Evolutionary conservation across 2,329 filamentous ascomycete species (phyloP).

Genomic region (Harringtonia aguacate): DNA sequence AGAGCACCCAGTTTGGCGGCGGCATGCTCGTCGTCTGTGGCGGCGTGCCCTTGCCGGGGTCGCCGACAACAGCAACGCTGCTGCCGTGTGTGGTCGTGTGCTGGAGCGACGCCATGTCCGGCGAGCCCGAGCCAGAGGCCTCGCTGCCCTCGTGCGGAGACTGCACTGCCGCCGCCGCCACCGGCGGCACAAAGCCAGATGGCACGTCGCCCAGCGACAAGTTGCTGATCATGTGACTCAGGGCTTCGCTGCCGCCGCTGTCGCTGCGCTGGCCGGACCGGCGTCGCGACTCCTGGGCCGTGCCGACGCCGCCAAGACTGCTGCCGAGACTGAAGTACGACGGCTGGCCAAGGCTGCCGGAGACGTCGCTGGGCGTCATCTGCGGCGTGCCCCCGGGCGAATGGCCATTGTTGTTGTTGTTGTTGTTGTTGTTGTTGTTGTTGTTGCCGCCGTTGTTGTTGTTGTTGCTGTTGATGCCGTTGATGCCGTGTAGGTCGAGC

Average conservation of each 20-base stretch:
- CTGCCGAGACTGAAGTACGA: slow-evolving; percentile 80
- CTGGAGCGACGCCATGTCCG: slow-evolving; percentile 62
- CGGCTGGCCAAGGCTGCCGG: slow-evolving; percentile 61
- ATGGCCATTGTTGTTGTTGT: too few species aligned
- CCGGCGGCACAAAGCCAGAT: slow-evolving; percentile 23
- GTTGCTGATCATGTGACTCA: slow-evolving; percentile 71
- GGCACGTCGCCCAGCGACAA: slow-evolving; percentile 62
- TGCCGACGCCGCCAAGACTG: too few species aligned
- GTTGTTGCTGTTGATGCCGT: neutral
- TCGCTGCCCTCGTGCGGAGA: slow-evolving; percentile 63
- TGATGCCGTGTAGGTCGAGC: slow-evolving; percentile 62
- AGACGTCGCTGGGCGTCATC: slow-evolving; percentile 66
- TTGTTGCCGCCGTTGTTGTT: slow-evolving; percentile 23
- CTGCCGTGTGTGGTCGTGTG: slow-evolving; percentile 31
- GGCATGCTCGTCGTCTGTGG: slow-evolving; percentile 62
- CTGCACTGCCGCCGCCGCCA: too few species aligned
- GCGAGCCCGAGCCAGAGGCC: slow-evolving; percentile 57
- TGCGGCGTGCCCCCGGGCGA: slow-evolving; percentile 80
- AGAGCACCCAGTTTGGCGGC: slow-evolving; percentile 84
- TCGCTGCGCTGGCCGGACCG: slow-evolving; percentile 82
- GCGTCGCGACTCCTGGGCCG: slow-evolving; percentile 48
- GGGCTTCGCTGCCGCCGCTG: slow-evolving; percentile 77
- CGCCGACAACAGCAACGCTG: slow-evolving; percentile 6
- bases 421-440: too few species aligned
- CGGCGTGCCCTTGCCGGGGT: slow-evolving; percentile 38